These are phyloP conservation scores for Sparassis latifolia DNA, from an alignment of 1,284 basidiomycete genomes.

Conservation along the genomic window DNA sequence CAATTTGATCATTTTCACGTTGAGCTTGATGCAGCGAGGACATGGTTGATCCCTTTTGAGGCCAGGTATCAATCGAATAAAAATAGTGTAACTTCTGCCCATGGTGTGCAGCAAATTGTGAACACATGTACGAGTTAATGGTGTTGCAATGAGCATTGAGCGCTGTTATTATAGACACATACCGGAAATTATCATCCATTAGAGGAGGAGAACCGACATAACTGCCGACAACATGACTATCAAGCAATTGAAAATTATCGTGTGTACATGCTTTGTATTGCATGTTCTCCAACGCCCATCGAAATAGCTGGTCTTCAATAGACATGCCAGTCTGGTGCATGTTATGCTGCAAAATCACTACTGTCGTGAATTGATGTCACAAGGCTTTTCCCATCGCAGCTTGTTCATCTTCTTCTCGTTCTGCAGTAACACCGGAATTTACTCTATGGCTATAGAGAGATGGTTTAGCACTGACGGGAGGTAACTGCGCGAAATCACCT, in stretches of 20 bases:
- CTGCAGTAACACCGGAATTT: neutral
- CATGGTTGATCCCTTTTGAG: neutral
- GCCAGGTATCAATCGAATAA: conserved; percentile 22
- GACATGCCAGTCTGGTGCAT: conserved; percentile 26
- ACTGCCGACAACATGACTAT: conserved; percentile 12
- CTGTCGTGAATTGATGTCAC: conserved; percentile 30
- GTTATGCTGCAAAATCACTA: conserved; percentile 31
- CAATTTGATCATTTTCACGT: neutral
- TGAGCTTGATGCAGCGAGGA: neutral
- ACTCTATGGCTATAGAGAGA: conserved; percentile 18
- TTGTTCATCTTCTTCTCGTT: conserved; percentile 16
- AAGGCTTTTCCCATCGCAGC: conserved; percentile 24
- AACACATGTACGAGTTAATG: conserved; percentile 24
- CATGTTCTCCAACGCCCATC: conserved; percentile 29
- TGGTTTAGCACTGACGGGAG: conserved; percentile 5
- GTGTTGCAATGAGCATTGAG: conserved; percentile 26
- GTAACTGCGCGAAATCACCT: conserved; percentile 25
- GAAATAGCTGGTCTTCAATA: conserved; percentile 19
- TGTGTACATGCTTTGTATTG: conserved; percentile 27
- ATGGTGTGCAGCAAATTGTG: conserved; percentile 25
- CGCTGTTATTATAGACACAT: conserved; percentile 28
- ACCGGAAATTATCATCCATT: conserved; percentile 16
- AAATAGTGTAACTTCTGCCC: conserved; percentile 20
- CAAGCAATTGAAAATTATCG: conserved; percentile 25
- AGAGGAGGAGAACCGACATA: conserved; percentile 5